Conservation (phyloP, 768 basidiomycete genomes). For the Suillus plorans region DNA sequence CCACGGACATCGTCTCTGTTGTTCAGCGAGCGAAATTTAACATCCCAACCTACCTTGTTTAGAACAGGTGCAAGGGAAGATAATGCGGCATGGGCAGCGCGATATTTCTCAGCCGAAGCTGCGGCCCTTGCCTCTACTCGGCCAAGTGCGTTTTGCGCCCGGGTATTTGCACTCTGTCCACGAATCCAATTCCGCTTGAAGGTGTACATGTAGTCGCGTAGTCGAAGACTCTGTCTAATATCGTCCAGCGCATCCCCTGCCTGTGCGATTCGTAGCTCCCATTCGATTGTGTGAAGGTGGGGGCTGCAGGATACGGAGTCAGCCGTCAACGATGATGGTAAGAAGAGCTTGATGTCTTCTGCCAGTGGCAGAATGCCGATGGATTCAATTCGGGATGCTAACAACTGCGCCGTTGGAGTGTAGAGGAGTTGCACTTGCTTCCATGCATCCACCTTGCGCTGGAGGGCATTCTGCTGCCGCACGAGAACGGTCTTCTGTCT, state of each 20-base stretch:
- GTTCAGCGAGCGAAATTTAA: neutral
- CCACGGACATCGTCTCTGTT: neutral
- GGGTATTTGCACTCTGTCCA: slow-evolving; percentile 13
- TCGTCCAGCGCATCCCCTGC: slow-evolving; percentile 5
- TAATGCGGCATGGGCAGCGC: slow-evolving; percentile 8
- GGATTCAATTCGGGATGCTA: neutral
- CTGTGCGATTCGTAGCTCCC: neutral
- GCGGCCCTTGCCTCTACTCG: slow-evolving; percentile 10
- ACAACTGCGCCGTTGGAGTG: neutral
- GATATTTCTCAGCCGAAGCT: slow-evolving; percentile 5
- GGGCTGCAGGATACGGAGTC: neutral
- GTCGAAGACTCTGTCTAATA: slow-evolving; percentile 8
- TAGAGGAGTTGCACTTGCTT: slow-evolving; percentile 16
- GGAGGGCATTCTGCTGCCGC: slow-evolving; percentile 21
- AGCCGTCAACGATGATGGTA: neutral
- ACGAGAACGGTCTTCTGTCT: slow-evolving; percentile 27
- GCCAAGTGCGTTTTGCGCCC: slow-evolving; percentile 3
- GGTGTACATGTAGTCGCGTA: slow-evolving; percentile 9
- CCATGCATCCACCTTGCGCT: slow-evolving; percentile 30
- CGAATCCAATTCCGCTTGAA: slow-evolving; percentile 15
- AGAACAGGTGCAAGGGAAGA: neutral
- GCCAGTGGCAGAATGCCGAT: neutral
- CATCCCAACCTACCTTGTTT: neutral
- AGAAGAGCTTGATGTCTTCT: neutral
- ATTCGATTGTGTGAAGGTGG: neutral